Conservation (phyloP, 805 yeast genomes). For the Blastobotrys robertii region DNA sequence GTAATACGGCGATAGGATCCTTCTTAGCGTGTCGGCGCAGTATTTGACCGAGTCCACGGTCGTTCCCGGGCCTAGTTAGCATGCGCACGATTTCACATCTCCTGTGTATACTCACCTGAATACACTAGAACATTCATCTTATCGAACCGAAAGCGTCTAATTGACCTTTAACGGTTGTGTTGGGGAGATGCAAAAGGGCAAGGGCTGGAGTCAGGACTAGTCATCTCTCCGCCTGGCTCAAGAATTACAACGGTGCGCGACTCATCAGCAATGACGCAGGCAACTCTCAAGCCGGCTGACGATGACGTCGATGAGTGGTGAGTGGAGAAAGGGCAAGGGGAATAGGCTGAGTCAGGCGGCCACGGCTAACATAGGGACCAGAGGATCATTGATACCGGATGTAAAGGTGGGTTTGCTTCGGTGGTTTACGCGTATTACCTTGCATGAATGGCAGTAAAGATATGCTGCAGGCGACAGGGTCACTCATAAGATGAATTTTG, state of each 20-base stretch:
- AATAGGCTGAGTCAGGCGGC: too few species aligned
- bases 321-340: conserved; percentile 3
- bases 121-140: conserved; percentile 68
- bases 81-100: background rate
- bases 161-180: background rate
- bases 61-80: conserved; percentile 57
- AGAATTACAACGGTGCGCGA: background rate
- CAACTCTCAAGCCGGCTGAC: conserved; percentile 25
- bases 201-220: background rate
- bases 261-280: background rate
- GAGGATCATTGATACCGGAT: conserved; percentile 67
- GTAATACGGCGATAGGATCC: conserved; percentile 74
- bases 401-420: conserved; percentile 39
- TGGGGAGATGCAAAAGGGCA: background rate
- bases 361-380: conserved; percentile 40
- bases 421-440: background rate
- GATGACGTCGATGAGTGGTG: conserved; percentile 66
- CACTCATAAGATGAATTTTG: too few species aligned
- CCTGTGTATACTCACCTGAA: conserved; percentile 30
- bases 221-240: conserved; percentile 1
- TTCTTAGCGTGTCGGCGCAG: conserved; percentile 64
- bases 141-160: background rate
- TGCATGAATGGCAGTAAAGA: too few species aligned
- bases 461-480: too few species aligned
- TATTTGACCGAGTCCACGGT: conserved; percentile 81